Conservation (phyloP, 2,329 filamentous ascomycete genomes). For the Setomelanomma holmii region DNA sequence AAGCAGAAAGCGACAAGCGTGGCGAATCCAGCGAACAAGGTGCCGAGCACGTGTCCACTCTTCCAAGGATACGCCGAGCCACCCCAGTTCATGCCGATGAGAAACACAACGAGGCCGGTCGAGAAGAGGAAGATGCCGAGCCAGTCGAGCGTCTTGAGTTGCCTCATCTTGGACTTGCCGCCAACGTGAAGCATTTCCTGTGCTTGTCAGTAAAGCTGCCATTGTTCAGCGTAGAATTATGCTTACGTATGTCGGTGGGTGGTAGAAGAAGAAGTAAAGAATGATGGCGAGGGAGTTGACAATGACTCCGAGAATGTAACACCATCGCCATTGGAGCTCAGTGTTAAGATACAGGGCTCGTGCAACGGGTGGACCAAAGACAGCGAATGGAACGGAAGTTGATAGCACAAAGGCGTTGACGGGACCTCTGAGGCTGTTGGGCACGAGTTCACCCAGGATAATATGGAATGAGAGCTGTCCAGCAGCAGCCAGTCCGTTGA, state of each 20-base stretch:
- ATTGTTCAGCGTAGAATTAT: background rate
- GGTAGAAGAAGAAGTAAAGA: slow-evolving; percentile 48
- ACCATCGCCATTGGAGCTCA: slow-evolving; percentile 42
- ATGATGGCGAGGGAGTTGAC: slow-evolving; percentile 36
- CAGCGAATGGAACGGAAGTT: slow-evolving; percentile 39
- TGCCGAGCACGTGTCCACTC: slow-evolving; percentile 43
- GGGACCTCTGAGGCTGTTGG: slow-evolving; percentile 38
- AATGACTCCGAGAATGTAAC: slow-evolving; percentile 39
- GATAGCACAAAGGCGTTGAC: slow-evolving; percentile 46
- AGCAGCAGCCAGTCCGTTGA: slow-evolving; percentile 49
- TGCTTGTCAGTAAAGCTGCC: background rate
- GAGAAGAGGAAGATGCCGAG: slow-evolving; percentile 57
- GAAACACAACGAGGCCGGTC: slow-evolving; percentile 54
- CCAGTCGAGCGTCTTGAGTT: slow-evolving; percentile 54
- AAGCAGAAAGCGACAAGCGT: slow-evolving; percentile 41
- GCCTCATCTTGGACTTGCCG: slow-evolving; percentile 44
- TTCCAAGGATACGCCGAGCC: slow-evolving; percentile 47
- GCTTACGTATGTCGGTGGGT: slow-evolving; percentile 41
- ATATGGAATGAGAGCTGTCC: slow-evolving; percentile 50
- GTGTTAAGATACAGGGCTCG: slow-evolving; percentile 40
- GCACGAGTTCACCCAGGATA: slow-evolving; percentile 49
- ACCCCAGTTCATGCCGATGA: slow-evolving; percentile 57
- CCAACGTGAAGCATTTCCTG: slow-evolving; percentile 46
- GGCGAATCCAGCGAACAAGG: slow-evolving; percentile 42
- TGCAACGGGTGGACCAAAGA: slow-evolving; percentile 40